Evolutionary conservation across 129 eudicot genomes (phyloP), one percentile per base, ranked within the genome.

Genomic region (Ambrosia artemisiifolia): DNA sequence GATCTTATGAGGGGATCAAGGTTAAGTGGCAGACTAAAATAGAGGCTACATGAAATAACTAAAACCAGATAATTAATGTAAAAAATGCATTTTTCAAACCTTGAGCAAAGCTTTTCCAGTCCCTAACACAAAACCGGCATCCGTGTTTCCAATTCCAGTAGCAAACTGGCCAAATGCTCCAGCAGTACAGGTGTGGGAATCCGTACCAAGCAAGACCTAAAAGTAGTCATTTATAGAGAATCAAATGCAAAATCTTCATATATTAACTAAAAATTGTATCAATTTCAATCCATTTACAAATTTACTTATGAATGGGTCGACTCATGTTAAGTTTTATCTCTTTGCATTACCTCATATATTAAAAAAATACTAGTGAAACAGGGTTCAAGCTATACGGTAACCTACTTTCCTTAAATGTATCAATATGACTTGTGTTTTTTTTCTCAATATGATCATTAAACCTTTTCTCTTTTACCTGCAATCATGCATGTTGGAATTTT

Each of bases 81-180:
- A 70, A 6, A 70, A 0, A 33, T 72, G 59, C 36, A 2, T 43
- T 60, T 62, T 71, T 71, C 78, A 65, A 73, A 94, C 99, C 99
- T 94, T 94, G 33, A 94, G 95, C 86, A 94, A 80, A 69, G 88
- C 88, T 85, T 94, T 94, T 74, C 99, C 99, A 32, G 99, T 82
- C 49, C 99, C 99, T 60, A 94, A 70, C 44, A 94, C 97, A 77
- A 94, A 94, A 50, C 99, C 97, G 60, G 97, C 97, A 78, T 94
- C 99, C 12, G 99, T 94, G 65, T 78, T 90, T 46, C 99, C 99
- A 67, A 94, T 94, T 75, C 99, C 97, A 34, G 96, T 80, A 13
- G 99, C 96, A 70, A 94, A 94, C 78, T 94, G 99, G 54, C 99
- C 99, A 75, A 94, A 94, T 57, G 99, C 99, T 48, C 99, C 99